Conservation (phyloP, 2,329 filamentous ascomycete genomes). For the Torrubiella hemipterigena region DNA sequence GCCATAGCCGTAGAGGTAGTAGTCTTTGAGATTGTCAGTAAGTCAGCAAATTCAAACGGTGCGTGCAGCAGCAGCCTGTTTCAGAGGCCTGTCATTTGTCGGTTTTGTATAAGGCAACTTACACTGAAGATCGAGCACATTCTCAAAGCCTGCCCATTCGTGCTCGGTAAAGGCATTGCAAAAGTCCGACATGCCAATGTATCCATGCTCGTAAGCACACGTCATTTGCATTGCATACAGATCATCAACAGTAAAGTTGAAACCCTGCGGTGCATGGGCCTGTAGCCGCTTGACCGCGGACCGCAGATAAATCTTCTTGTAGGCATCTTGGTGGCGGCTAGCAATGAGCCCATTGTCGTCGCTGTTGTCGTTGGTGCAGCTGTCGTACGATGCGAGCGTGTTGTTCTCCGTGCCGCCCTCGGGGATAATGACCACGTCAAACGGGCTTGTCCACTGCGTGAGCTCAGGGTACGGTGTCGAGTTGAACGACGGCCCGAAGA, state of each 20-base stretch:
- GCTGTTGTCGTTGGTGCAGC: constrained; percentile 28
- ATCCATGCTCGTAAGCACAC: constrained; percentile 41
- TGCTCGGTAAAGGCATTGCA: constrained; percentile 54
- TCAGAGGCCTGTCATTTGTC: no score
- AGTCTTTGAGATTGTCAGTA: constrained; percentile 29
- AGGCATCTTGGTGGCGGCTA: constrained; percentile 27
- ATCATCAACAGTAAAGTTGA: constrained; percentile 35
- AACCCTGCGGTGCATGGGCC: constrained; percentile 30
- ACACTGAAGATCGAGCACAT: constrained; percentile 39
- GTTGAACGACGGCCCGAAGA: constrained; percentile 35
- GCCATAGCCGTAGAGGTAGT: constrained; percentile 67
- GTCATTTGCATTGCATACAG: constrained; percentile 38
- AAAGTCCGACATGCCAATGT: constrained; percentile 43
- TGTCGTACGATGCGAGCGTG: constrained; percentile 37
- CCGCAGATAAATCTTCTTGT: constrained; percentile 31
- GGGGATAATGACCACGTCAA: constrained; percentile 47
- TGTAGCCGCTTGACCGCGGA: constrained; percentile 32
- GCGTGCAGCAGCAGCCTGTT: no score
- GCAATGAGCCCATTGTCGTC: constrained; percentile 21
- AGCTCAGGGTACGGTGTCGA: constrained; percentile 22
- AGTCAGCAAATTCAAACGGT: no score
- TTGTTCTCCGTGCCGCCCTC: constrained; percentile 58
- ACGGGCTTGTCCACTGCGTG: constrained; percentile 25
- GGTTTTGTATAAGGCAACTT: no score
- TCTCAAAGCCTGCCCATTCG: constrained; percentile 58